Evolutionary conservation across 2,329 filamentous ascomycete genomes (phyloP), one percentile per base, ranked within the genome.

Genomic region (Monilinia laxa): DNA sequence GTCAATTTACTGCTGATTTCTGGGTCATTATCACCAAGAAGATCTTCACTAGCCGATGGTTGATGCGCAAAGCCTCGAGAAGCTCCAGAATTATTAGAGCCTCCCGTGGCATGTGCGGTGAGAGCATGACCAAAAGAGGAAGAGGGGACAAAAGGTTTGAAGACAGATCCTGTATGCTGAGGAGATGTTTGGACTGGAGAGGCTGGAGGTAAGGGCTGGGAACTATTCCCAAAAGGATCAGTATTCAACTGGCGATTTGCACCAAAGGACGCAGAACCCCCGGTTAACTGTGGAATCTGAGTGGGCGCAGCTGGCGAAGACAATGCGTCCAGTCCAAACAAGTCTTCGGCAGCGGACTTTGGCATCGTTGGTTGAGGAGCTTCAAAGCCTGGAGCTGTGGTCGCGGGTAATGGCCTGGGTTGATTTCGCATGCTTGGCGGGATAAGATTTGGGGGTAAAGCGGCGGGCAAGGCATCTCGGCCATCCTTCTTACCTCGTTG

Each of bases 91-190:
- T 35, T 84, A 54, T 71, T 75, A 35, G 73, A 75, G 5, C 73
- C 74, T 28, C 92, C 93, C 11, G 93, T 96, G 35, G 84, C 83
- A 71, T 96, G 91, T 1, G 88, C 83, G 31, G 90, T 88, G 68
- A 98, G 81, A 40, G 88, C 90, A 73, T 93, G 90, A 9, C 95
- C 95, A 78, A 98, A 99, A 0, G 91, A 90, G 1, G 95, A 98
- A 0, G 92, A 93, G 0, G 95, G 95, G 55, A 95, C 81, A 78
- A 99, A 99, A 1, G 93, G 92, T 79, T 93, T 96, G 80, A 97
- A 97, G 0, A 75, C 57, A 35, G 67, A 73, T 47, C 23, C 81
- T 76, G 71, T 80, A 25, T 72, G 62, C 64, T 73, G 71, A 42
- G 68, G 68, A 59, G 72, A 66, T 57, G 70, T 65, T 20, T 73